Percentiles rank a stretch among this genome's conserved stretches.
Evolutionary conservation across 169 alveolate species (phyloP).

Genomic region (Pseudocohnilembus persalinus): DNA sequence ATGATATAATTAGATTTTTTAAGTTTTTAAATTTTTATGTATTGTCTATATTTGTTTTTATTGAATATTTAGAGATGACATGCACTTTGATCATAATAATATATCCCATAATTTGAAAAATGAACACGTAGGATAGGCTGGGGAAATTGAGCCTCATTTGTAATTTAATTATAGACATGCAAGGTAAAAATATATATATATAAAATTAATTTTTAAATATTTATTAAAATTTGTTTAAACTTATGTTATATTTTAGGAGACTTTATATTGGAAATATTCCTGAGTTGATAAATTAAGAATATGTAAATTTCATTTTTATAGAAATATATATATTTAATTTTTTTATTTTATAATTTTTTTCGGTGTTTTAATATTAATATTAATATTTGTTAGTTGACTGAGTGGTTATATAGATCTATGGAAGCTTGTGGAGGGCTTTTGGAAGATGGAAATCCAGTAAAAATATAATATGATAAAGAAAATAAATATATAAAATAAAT

Average conservation of each 20-base stretch:
- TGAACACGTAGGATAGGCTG: not conserved
- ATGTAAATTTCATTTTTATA: conserved; percentile 1
- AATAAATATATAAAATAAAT: not conserved
- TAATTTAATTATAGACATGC: not conserved
- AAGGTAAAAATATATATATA: not conserved
- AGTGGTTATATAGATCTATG: conserved; percentile 24
- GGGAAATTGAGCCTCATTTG: not conserved
- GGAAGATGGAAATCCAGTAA: conserved; percentile 21
- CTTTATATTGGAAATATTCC: conserved; percentile 27
- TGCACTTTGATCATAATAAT: not conserved
- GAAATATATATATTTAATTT: too few species aligned
- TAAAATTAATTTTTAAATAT: too few species aligned
- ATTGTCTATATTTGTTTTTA: not conserved
- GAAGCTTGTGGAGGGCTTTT: conserved; percentile 27
- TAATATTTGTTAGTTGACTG: not conserved
- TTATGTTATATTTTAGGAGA: conserved; percentile 1
- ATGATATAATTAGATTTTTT: too few species aligned
- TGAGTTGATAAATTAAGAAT: conserved; percentile 13
- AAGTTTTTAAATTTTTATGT: too few species aligned
- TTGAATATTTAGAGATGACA: not conserved
- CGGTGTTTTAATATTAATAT: too few species aligned
- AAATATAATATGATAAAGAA: not conserved
- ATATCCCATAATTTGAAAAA: not conserved
- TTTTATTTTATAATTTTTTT: too few species aligned
- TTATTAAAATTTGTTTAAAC: too few species aligned